Percentiles rank a stretch among this genome's conserved stretches.
phyloP scores from a whole-genome alignment of 2,329 filamentous ascomycete genomes.

The Fragosphaeria purpurea region DNA sequence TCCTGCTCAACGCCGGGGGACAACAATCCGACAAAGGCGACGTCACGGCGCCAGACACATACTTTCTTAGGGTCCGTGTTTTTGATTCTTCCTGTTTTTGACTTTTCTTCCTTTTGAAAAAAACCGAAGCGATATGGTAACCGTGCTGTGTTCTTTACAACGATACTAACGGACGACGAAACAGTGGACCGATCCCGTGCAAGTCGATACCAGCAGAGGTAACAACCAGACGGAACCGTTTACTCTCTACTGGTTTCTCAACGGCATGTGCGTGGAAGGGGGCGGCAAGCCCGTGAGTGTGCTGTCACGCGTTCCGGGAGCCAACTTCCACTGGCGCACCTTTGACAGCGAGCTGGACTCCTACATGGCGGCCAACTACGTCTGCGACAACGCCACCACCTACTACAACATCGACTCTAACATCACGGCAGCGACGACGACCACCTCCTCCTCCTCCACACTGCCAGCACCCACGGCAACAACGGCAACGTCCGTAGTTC shows the following conservation, averaged over 20 bases:
- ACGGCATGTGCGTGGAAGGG: slow-evolving; percentile 2
- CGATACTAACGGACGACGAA: background rate
- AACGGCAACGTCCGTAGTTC: too few relatives aligned
- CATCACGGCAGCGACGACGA: too few relatives aligned
- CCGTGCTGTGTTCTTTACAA: too few relatives aligned
- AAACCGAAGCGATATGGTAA: too few relatives aligned
- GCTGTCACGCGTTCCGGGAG: background rate
- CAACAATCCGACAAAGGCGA: background rate
- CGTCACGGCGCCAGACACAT: background rate
- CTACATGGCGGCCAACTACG: background rate
- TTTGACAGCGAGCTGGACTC: background rate
- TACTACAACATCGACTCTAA: background rate
- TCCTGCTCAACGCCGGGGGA: slow-evolving; percentile 2
- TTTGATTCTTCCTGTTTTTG: too few relatives aligned
- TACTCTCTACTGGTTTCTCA: slow-evolving; percentile 8
- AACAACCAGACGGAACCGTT: background rate
- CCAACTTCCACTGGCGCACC: slow-evolving; percentile 4
- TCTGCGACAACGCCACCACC: background rate
- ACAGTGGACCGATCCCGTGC: slow-evolving; percentile 3
- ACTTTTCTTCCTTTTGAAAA: too few relatives aligned
- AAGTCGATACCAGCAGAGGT: background rate
- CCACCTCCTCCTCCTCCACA: too few relatives aligned
- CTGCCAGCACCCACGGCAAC: too few relatives aligned
- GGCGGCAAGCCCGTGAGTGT: background rate
- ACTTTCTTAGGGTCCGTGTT: background rate